Conservation (phyloP, 345 rosid species). For the Populus alba region DNA sequence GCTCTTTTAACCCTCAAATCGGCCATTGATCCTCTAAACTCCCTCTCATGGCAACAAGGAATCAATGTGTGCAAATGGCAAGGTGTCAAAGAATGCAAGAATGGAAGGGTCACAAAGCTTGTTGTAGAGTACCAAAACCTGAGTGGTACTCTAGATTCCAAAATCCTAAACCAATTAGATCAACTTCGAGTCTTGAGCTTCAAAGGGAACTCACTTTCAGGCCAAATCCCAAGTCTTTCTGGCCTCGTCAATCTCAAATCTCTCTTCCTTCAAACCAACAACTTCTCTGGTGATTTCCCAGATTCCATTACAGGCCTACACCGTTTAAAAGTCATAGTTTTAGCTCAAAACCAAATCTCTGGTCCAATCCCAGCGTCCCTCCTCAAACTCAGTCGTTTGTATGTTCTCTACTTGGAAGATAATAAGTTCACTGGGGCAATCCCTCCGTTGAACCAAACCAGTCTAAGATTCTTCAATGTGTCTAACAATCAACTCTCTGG, state of each 20-base stretch:
- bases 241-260: slow-evolving; percentile 76
- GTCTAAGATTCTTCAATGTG: slow-evolving; percentile 78
- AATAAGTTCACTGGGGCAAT: slow-evolving; percentile 57
- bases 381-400: slow-evolving; percentile 53
- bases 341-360: slow-evolving; percentile 56
- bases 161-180: slow-evolving; percentile 56
- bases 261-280: slow-evolving; percentile 62
- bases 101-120: slow-evolving; percentile 80
- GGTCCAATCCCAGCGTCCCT: slow-evolving; percentile 65
- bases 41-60: slow-evolving; percentile 55
- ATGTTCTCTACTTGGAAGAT: slow-evolving; percentile 57
- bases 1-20: slow-evolving; percentile 69
- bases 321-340: slow-evolving; percentile 64
- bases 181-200: slow-evolving; percentile 88
- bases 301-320: slow-evolving; percentile 57
- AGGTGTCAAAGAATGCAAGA: slow-evolving; percentile 68
- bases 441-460: slow-evolving; percentile 77
- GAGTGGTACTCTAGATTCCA: slow-evolving; percentile 52
- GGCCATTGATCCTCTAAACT: slow-evolving; percentile 54
- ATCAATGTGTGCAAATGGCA: slow-evolving; percentile 63
- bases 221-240: slow-evolving; percentile 62
- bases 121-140: slow-evolving; percentile 68
- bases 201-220: slow-evolving; percentile 78
- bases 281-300: slow-evolving; percentile 76
- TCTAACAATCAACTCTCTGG: slow-evolving; percentile 75